Base-by-base conservation (phyloP, 83 land plant species). In the Picea abies region DNA sequence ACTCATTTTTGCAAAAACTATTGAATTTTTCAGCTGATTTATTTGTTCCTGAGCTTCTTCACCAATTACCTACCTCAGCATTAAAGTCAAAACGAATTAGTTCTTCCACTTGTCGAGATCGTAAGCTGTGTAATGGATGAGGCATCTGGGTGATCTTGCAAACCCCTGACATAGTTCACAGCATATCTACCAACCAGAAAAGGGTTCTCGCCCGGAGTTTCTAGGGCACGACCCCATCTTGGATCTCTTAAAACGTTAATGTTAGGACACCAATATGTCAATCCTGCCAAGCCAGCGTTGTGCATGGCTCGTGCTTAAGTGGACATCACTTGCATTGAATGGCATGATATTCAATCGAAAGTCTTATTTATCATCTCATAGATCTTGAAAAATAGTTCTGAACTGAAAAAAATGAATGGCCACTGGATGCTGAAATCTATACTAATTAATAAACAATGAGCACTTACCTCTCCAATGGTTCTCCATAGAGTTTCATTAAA, bases 141-240 rank as follows among this genome's bases (percentile, higher is more conserved):
- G 58, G 8, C 14, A n/a, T 23, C 5, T 14, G 37, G 26, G 71
- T 26, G 22, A 49, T 90, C 93, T 77, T 93, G 95, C 65, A 93
- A 52, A 1, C 95, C 95, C 35, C 90, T 81, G 20, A 93, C 93
- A 32, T 87, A 93, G 60, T 84, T 66, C 14, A 80, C 84, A 25
- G 90, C 94, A 56, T 94, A 94, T 20, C 63, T 41, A 44, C 90
- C 79, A 0, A 87, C 84, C 8, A 91, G 65, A 15, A 86, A 52
- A 0, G 96, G 96, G 69, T 94, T 93, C 83, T 94, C 96, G 0
- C 96, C 93, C 4, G 95, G 90, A 0, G 95, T 93, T 82, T 93
- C 95, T 44, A 80, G 86, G 44, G 63, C 84, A 22, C 93, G 82
- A 16, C 94, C 94, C 94, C 94, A 92, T 75, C 96, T 64, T 3